A percentile compares a stretch with the other conserved stretches of the same genome.
Evolutionary conservation across 2,329 filamentous ascomycete genomes (phyloP).

Genomic region (Moelleriella libera): DNA sequence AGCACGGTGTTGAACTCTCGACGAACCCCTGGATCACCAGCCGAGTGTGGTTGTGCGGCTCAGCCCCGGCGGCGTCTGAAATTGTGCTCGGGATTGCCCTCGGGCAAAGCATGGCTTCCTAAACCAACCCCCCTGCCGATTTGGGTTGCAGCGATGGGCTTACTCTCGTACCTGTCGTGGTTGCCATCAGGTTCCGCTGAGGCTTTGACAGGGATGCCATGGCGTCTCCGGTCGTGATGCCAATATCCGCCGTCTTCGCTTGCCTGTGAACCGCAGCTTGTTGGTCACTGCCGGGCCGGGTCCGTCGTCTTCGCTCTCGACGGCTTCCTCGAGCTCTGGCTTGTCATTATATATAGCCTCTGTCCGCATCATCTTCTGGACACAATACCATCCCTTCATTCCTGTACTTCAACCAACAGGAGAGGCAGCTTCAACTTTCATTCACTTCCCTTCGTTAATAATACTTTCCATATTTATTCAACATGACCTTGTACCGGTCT

Average conservation of each 20-base stretch:
- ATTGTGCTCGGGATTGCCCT: neutral
- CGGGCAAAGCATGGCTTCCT: neutral
- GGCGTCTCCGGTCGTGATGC: neutral
- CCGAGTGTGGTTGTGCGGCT: neutral
- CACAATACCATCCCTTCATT: neutral
- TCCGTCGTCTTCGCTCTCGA: neutral
- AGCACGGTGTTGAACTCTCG: neutral
- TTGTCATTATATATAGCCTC: neutral
- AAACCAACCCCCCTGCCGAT: neutral
- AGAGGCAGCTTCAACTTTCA: too few relatives aligned
- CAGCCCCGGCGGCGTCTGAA: neutral
- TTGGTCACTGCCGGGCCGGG: neutral
- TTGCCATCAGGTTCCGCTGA: neutral
- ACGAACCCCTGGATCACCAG: neutral
- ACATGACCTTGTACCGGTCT: constrained; percentile 5
- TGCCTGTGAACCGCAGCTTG: neutral
- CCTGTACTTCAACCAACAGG: neutral
- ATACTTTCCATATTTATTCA: constrained; percentile 1
- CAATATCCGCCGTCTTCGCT: neutral
- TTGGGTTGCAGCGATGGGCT: neutral
- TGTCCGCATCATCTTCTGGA: neutral
- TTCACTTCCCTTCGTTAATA: neutral
- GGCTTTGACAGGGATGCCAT: neutral
- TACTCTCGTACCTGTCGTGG: neutral
- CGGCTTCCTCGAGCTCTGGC: neutral